Evolutionary conservation across 805 yeast species (phyloP).

Genomic region (Blastobotrys parvus): DNA sequence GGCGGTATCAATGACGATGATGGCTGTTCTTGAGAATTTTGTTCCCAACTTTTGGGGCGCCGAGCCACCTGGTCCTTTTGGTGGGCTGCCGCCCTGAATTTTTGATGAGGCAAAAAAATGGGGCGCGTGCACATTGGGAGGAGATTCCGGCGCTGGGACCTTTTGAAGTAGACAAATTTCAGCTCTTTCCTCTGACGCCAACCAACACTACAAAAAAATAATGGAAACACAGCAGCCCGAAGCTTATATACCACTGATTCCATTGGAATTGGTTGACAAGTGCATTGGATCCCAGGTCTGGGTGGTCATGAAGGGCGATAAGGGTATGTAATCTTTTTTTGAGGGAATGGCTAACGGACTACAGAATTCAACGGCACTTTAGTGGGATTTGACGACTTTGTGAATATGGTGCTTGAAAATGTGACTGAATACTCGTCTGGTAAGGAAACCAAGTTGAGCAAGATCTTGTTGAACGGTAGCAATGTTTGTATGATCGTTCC

Average conservation of each 20-base stretch:
- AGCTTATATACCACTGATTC: conserved; percentile 44
- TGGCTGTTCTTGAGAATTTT: too few species aligned
- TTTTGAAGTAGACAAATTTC: too few species aligned
- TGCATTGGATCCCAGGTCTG: conserved; percentile 73
- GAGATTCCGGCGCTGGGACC: too few species aligned
- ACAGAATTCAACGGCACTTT: conserved; percentile 84
- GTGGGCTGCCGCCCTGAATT: too few species aligned
- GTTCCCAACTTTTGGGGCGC: too few species aligned
- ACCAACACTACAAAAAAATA: too few species aligned
- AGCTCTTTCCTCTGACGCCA: too few species aligned
- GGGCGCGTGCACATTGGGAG: too few species aligned
- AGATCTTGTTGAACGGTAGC: conserved; percentile 33
- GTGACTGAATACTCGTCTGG: conserved; percentile 49
- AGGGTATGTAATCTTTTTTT: conserved; percentile 20
- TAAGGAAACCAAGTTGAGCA: conserved; percentile 20
- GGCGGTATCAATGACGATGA: background rate
- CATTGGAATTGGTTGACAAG: conserved; percentile 81
- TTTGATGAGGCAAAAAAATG: background rate
- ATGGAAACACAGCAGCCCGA: too few species aligned
- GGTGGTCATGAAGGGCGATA: conserved; percentile 52
- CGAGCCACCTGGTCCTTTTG: too few species aligned
- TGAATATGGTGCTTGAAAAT: conserved; percentile 69
- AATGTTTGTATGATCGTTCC: conserved; percentile 33
- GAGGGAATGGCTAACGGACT: conserved; percentile 24
- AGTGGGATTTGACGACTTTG: conserved; percentile 92